These are phyloP conservation scores for Suillus spraguei DNA, from an alignment of 768 basidiomycete species.

Conservation along the genomic window DNA sequence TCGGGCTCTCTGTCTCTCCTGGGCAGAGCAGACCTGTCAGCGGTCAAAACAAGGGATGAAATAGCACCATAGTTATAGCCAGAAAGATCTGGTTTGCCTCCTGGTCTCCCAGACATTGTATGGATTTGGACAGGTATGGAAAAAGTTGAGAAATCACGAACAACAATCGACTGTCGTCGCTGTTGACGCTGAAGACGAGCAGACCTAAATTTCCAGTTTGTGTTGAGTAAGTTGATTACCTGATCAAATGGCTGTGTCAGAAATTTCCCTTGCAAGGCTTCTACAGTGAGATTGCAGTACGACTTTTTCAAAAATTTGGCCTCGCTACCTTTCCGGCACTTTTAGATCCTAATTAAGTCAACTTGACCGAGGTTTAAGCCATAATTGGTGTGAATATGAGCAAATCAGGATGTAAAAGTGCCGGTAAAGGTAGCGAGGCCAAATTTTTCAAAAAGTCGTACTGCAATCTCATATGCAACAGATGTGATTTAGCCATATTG, in stretches of 20 bases:
- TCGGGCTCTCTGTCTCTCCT: conserved; percentile 95
- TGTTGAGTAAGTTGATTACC: neutral
- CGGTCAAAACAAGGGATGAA: conserved; percentile 92
- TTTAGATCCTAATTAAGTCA: too few species aligned
- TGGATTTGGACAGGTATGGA: neutral
- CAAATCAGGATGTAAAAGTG: too few species aligned
- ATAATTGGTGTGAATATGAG: too few species aligned
- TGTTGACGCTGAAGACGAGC: conserved; percentile 6
- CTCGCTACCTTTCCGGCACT: too few species aligned
- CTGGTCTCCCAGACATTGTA: conserved; percentile 42
- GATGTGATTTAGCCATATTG: too few species aligned
- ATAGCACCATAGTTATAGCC: conserved; percentile 97
- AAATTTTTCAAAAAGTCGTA: too few species aligned
- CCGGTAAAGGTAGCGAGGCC: too few species aligned
- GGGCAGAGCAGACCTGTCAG: conserved; percentile 78
- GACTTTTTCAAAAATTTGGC: too few species aligned
- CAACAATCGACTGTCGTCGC: conserved; percentile 9
- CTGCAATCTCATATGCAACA: too few species aligned
- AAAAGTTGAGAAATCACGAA: neutral
- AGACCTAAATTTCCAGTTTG: conserved; percentile 6
- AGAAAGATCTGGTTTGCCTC: conserved; percentile 76
- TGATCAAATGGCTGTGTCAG: neutral
- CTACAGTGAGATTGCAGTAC: too few species aligned
- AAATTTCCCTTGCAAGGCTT: too few species aligned
- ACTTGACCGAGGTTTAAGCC: too few species aligned